These are phyloP conservation scores for Pythium angustatum DNA, from an alignment of 352 stramenopile genomes.

Conservation along the genomic window DNA sequence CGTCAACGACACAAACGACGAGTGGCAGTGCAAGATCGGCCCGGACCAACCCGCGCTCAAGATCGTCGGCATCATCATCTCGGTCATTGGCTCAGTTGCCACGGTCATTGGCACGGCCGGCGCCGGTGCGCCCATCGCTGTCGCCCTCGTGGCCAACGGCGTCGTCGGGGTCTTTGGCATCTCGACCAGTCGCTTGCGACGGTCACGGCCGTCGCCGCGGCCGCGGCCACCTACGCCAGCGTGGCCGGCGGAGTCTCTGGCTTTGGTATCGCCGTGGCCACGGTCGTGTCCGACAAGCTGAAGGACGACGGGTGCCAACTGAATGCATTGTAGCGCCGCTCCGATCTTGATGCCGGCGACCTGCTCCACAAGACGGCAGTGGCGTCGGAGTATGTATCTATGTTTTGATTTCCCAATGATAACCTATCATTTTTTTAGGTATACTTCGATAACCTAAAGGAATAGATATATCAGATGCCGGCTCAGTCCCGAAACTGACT, in stretches of 20 bases:
- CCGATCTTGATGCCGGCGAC: too few relatives aligned
- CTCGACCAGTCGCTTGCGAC: slow-evolving; percentile 20
- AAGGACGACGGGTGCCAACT: too few relatives aligned
- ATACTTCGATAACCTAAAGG: too few relatives aligned
- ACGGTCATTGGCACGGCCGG: slow-evolving; percentile 21
- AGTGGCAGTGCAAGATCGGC: slow-evolving; percentile 28
- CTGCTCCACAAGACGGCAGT: too few relatives aligned
- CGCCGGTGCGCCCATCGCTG: slow-evolving; percentile 8
- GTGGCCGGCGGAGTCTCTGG: slow-evolving; percentile 34
- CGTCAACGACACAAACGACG: slow-evolving; percentile 31
- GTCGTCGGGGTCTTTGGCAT: slow-evolving; percentile 25
- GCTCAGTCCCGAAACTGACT: too few relatives aligned
- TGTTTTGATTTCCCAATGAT: too few relatives aligned
- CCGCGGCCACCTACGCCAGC: slow-evolving; percentile 13
- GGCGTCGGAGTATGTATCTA: too few relatives aligned
- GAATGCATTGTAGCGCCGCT: too few relatives aligned
- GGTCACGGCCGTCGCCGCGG: slow-evolving; percentile 15
- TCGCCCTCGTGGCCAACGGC: slow-evolving; percentile 3
- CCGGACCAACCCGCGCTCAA: slow-evolving; percentile 25
- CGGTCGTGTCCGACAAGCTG: too few relatives aligned
- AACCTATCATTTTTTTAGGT: too few relatives aligned
- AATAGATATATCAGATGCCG: too few relatives aligned
- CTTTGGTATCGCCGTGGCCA: too few relatives aligned
- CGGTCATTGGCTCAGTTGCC: slow-evolving; percentile 15
- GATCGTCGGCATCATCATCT: slow-evolving; percentile 23